Percentiles rank a stretch among this genome's conserved stretches.
These are phyloP conservation scores for Geotrichum candidum DNA, from an alignment of 1,139 yeast species.

Conservation along the genomic window DNA sequence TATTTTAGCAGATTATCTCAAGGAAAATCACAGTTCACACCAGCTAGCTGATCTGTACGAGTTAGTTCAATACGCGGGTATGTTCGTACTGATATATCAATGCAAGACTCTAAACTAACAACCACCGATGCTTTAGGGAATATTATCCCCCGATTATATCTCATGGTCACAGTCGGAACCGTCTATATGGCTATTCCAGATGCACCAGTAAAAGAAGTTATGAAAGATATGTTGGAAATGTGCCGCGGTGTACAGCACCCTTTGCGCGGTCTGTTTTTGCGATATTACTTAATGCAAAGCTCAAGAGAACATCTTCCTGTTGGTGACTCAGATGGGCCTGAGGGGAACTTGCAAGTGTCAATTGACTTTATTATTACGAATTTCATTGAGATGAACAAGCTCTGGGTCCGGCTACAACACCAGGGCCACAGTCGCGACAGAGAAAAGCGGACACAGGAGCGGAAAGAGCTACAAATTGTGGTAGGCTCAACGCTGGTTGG, in stretches of 20 bases:
- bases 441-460: constrained; percentile 64
- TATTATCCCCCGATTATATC: constrained; percentile 80
- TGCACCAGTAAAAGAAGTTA: constrained; percentile 77
- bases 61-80: constrained; percentile 82
- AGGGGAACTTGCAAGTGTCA: constrained; percentile 55
- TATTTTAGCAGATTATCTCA: constrained; percentile 56
- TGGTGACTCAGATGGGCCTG: constrained; percentile 31
- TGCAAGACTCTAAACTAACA: not conserved
- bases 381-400: constrained; percentile 93
- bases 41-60: constrained; percentile 90
- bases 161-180: constrained; percentile 94
- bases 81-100: not conserved
- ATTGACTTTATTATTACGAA: constrained; percentile 72
- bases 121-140: constrained; percentile 36
- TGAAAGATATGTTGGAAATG: constrained; percentile 97
- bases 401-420: constrained; percentile 94
- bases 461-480: constrained; percentile 84
- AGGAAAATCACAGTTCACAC: constrained; percentile 62
- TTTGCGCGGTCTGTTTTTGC: constrained; percentile 71
- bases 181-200: constrained; percentile 73
- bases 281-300: constrained; percentile 83
- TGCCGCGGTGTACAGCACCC: constrained; percentile 97
- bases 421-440: constrained; percentile 90
- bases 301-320: constrained; percentile 65
- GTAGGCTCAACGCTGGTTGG: constrained; percentile 91